Conservation (phyloP, 2,329 filamentous ascomycete genomes). For the Sarocladiaceae sp. region DNA sequence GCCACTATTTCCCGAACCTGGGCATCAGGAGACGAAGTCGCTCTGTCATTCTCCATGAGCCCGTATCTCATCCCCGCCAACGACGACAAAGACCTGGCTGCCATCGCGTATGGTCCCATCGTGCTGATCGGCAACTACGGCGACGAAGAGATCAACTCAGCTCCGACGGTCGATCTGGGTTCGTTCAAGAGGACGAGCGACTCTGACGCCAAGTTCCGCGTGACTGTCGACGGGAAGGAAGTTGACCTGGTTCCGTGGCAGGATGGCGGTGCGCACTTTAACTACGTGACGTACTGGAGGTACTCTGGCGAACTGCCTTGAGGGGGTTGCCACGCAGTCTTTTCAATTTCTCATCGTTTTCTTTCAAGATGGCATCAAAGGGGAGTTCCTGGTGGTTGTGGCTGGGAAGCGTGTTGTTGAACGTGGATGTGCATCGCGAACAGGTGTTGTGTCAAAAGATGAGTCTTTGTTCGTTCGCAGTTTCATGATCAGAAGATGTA, state of each 20-base stretch:
- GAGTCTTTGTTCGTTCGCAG: too few species aligned
- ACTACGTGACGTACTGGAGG: constrained; percentile 37
- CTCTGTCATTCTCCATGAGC: constrained; percentile 38
- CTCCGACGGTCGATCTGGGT: constrained; percentile 24
- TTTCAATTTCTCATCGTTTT: too few species aligned
- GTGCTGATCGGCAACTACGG: constrained; percentile 41
- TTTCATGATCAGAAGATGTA: too few species aligned
- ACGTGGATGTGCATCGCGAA: too few species aligned
- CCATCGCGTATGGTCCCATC: constrained; percentile 40
- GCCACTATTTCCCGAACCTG: constrained; percentile 33
- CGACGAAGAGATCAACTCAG: constrained; percentile 14
- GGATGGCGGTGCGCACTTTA: constrained; percentile 30
- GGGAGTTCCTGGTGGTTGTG: too few species aligned
- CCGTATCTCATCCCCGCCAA: constrained; percentile 38
- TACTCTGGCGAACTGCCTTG: constrained; percentile 2
- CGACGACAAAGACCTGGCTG: constrained; percentile 35
- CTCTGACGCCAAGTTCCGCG: constrained; percentile 25
- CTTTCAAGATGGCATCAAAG: too few species aligned
- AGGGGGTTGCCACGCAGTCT: too few species aligned
- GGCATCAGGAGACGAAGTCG: constrained; percentile 35
- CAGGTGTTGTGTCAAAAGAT: too few species aligned
- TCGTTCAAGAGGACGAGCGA: constrained; percentile 19
- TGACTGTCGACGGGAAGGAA: constrained; percentile 20
- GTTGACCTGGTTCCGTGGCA: constrained; percentile 32
- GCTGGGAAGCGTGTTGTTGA: too few species aligned